phyloP scores from a whole-genome alignment of 148 eudicot genomes.

The Spergularia marina region DNA sequence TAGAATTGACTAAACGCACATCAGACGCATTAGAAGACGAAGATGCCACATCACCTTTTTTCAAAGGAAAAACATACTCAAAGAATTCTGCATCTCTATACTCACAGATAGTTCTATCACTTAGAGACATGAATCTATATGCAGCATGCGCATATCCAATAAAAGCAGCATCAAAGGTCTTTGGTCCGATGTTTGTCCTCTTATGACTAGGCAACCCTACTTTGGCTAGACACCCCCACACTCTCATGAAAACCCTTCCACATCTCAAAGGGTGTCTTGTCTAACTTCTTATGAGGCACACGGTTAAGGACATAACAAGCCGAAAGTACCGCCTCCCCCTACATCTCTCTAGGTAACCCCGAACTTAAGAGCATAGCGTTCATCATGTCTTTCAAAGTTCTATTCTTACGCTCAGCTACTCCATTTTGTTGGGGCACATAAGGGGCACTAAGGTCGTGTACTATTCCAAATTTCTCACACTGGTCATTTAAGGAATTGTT shows the following conservation, averaged over 20 bases:
- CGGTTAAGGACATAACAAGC: too few relatives aligned
- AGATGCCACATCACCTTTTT: background rate
- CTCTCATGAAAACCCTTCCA: background rate
- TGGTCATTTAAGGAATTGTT: too few relatives aligned
- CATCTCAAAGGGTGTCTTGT: background rate
- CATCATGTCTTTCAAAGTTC: too few relatives aligned
- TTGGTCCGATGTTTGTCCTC: background rate
- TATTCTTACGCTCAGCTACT: too few relatives aligned
- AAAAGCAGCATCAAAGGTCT: background rate
- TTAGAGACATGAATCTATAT: background rate
- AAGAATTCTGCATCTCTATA: background rate
- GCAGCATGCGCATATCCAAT: background rate
- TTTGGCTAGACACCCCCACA: background rate
- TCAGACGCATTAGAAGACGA: background rate
- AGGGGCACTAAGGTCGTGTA: too few relatives aligned
- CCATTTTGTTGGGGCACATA: too few relatives aligned
- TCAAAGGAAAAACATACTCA: background rate
- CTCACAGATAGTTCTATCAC: background rate
- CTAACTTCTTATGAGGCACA: too few relatives aligned
- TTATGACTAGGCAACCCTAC: background rate
- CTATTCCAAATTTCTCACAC: too few relatives aligned
- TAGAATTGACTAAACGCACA: background rate
- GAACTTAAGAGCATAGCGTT: too few relatives aligned
- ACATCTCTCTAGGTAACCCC: too few relatives aligned
- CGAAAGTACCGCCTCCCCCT: too few relatives aligned